Conservation (phyloP, 352 stramenopile genomes). For the Phytophthora syringae region DNA sequence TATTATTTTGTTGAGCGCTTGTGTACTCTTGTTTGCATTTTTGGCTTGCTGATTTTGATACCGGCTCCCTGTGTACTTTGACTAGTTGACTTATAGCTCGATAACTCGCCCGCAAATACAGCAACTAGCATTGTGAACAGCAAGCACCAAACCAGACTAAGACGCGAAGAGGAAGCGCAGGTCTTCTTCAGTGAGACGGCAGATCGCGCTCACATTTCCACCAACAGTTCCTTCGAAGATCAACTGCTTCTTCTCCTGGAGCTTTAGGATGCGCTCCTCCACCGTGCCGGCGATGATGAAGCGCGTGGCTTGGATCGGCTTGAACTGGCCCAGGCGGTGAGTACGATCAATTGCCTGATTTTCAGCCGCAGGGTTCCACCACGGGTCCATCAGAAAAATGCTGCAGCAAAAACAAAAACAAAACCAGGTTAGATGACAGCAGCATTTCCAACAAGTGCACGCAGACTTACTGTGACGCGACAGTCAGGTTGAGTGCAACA, state of each 20-base stretch:
- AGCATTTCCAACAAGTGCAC: not conserved
- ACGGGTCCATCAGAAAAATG: conserved; percentile 98
- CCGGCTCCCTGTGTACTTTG: conserved; percentile 26
- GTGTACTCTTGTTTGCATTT: conserved; percentile 44
- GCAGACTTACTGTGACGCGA: conserved; percentile 92
- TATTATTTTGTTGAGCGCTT: conserved; percentile 45
- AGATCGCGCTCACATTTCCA: conserved; percentile 87
- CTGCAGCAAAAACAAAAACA: conserved; percentile 42
- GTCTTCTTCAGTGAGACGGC: conserved; percentile 94
- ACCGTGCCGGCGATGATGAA: conserved; percentile 98
- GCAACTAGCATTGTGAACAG: conserved; percentile 36
- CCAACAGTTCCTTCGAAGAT: conserved; percentile 99
- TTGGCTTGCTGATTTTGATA: conserved; percentile 45
- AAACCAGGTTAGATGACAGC: conserved; percentile 14
- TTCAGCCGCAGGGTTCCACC: conserved; percentile 98
- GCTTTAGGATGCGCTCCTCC: conserved; percentile 98
- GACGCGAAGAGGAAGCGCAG: conserved; percentile 92
- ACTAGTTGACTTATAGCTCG: conserved; percentile 26
- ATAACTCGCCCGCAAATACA: conserved; percentile 40
- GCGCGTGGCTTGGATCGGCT: conserved; percentile 96
- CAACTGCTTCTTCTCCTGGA: conserved; percentile 94
- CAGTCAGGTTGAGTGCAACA: conserved; percentile 98
- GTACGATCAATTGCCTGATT: conserved; percentile 97
- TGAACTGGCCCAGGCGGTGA: conserved; percentile 98
- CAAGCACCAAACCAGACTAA: conserved; percentile 18